Evolutionary conservation across 495 filamentous ascomycete genomes (phyloP), one percentile per base, ranked within the genome.

Genomic region (Thozetella sp.): DNA sequence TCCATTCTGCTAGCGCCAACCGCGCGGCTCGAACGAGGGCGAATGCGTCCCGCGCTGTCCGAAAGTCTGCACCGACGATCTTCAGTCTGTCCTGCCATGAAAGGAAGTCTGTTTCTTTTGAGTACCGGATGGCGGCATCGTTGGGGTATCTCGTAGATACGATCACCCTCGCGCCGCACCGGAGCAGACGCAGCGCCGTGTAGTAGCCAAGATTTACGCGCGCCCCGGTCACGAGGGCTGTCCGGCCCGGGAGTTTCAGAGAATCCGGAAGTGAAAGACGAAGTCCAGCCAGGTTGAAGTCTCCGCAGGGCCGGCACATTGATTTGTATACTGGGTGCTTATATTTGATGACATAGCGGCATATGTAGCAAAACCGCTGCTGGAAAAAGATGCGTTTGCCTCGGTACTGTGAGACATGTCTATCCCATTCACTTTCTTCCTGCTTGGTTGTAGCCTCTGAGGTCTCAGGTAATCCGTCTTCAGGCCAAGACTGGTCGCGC

Each of bases 131-230:
- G 30, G 72, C 69, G 2, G 79, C 75, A 60, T 82, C 79, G 24
- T 65, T 64, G 4, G 78, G 79, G 54, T 82, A 82, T 17, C 79
- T 67, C 6, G 72, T 75, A 3, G 76, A 76, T 3, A 78, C 76
- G n/a, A 82, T 75, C 4, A 82, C 79, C n/a, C 60, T 61, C n/a
- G 78, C 77, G 30, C 79, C 79, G 60, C 77, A 80, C 1, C 75
- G 68, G 10, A 82, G 70, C 12, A 82, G 66, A 17, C 78, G 70
- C 9, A 81, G 63, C 0, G 77, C 76, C 4, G 76, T 75, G 22
- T 71, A 61, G 57, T 74, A 83, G 17, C 81, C 81, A 1, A 82
- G 67, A 45, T 80, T 79, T 23, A 78, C 62, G 23, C 80, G 70
- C 12, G 77, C 80, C 6, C 81, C 81, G 2, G 81, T 83, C 25